Evolutionary conservation across 1,284 basidiomycete genomes (phyloP), one percentile per base, ranked within the genome.

Genomic region (Sporisorium scitamineum): DNA sequence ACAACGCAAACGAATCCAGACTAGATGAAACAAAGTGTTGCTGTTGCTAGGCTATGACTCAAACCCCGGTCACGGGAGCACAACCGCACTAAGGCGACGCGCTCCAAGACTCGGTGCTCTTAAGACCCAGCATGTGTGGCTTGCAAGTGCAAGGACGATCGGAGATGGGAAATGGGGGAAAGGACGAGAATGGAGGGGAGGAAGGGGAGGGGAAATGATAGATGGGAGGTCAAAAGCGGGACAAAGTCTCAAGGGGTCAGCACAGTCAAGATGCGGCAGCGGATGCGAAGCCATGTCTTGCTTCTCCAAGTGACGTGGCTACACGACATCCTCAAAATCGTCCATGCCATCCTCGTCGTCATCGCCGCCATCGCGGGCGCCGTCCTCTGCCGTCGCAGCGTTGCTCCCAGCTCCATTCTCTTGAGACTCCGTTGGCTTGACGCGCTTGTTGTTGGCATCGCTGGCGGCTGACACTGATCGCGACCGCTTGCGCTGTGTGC

Each of bases 281-380:
- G 32, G n/a, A 29, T 42, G 39, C 20, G 58, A 53, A 47, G 53
- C 22, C 34, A 34, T 45, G 34, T 4, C 32, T 54, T 48, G 56
- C 63, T 45, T 34, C 32, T 37, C 57, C 32, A 37, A n/a, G 20
- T 45, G 39, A 56, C 58, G n/a, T 22, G 48, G 45, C 55, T 71
- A 81, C 37, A 81, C 78, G 52, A 81, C 80, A 59, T 81, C 79
- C 56, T 81, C 80, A 70, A 81, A 80, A 37, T 81, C 80, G 68
- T 79, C 77, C 74, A 79, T 66, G 31, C 68, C 79, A 11, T 81
- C 80, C 1, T 79, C 80, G 37, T 75, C 80, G 6, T 63, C 72
- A 7, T 55, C 70, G 14, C n/a, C 39, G 39, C 9, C 57, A 7
- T 22, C 58, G 16, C 32, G 60, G 9, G 54, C 54, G 7, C 20